A percentile compares a stretch with the other conserved stretches of the same genome.
phyloP scores from a whole-genome alignment of 257 asterid genomes.

The Nicotiana paniculata region DNA sequence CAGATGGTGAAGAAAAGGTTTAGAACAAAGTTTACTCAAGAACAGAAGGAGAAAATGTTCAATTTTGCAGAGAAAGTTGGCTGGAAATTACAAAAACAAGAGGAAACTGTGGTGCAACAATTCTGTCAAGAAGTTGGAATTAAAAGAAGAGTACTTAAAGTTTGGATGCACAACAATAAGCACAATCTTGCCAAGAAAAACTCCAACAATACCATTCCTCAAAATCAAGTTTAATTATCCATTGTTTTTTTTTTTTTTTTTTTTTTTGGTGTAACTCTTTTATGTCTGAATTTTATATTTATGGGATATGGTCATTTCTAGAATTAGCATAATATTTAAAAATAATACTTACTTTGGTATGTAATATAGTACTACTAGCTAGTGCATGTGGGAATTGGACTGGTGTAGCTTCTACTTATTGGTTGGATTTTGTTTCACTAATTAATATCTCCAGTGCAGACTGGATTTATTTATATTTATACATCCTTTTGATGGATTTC shows the following conservation, averaged over 20 bases:
- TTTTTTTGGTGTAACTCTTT: not conserved
- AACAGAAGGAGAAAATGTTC: conserved; percentile 89
- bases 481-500: not conserved
- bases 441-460: not conserved
- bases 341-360: not conserved
- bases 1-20: conserved; percentile 64
- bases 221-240: conserved; percentile 16
- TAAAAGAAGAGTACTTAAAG: conserved; percentile 74
- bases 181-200: conserved; percentile 59
- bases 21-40: conserved; percentile 70
- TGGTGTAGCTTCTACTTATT: not conserved
- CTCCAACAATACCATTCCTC: conserved; percentile 6
- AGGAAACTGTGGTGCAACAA: conserved; percentile 67
- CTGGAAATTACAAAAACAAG: conserved; percentile 88
- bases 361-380: not conserved
- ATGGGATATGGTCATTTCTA: not conserved
- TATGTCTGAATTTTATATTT: not conserved
- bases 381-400: conserved; percentile 6
- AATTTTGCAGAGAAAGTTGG: conserved; percentile 79
- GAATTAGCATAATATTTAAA: not conserved
- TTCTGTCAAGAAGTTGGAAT: conserved; percentile 80
- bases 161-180: conserved; percentile 94
- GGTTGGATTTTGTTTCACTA: not conserved
- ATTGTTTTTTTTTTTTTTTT: not conserved
- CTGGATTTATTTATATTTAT: not conserved